Conservation (phyloP, 257 asterid genomes). For the Nicotiana obtusifolia region DNA sequence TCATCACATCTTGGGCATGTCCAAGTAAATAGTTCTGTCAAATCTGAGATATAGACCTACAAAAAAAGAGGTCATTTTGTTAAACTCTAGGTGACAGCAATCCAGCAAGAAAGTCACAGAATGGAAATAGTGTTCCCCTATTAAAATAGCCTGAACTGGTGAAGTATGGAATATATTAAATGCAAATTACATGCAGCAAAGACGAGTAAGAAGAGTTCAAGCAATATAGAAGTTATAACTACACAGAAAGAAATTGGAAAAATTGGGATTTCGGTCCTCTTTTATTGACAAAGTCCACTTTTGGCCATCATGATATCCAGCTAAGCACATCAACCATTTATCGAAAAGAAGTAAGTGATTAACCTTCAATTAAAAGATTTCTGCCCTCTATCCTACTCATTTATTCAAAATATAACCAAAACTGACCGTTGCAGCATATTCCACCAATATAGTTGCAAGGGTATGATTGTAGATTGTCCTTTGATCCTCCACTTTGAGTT, state of each 20-base stretch:
- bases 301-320: not conserved
- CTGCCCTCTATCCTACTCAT: not conserved
- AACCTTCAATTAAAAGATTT: not conserved
- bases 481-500: slow-evolving; percentile 43
- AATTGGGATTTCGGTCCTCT: not conserved
- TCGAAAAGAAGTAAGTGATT: not conserved
- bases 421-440: slow-evolving; percentile 95
- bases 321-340: not conserved
- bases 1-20: slow-evolving; percentile 89
- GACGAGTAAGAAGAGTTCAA: not conserved
- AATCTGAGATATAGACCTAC: slow-evolving; percentile 90
- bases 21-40: slow-evolving; percentile 82
- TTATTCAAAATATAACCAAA: not conserved
- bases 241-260: not conserved
- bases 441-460: slow-evolving; percentile 71
- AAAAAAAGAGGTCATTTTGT: slow-evolving; percentile 14
- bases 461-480: slow-evolving; percentile 58
- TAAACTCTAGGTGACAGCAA: not conserved
- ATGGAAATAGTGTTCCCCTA: not conserved
- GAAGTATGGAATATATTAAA: not conserved
- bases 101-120: not conserved
- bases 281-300: not conserved
- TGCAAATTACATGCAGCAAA: not conserved
- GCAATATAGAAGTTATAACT: not conserved
- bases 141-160: not conserved